Conservation (phyloP, 139 green algal species). For the Zygnema cylindricum region DNA sequence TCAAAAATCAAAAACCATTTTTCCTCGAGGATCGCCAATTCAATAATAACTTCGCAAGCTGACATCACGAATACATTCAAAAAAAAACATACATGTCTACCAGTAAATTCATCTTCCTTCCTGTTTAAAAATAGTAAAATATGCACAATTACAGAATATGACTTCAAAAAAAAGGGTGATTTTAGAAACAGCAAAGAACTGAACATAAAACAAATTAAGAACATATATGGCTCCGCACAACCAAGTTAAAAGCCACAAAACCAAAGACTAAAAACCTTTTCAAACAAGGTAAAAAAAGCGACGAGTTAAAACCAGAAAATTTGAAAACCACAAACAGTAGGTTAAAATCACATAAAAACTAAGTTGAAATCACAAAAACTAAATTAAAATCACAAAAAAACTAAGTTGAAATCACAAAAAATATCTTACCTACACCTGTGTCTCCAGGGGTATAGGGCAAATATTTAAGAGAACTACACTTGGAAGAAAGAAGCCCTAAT, state of each 20-base stretch:
- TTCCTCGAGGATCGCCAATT: neutral
- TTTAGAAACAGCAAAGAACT: too few species aligned
- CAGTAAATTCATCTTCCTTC: too few species aligned
- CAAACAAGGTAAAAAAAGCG: neutral
- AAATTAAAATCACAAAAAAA: neutral
- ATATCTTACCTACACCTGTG: neutral
- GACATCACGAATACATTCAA: neutral
- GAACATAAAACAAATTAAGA: too few species aligned
- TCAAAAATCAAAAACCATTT: neutral
- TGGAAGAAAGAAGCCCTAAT: neutral
- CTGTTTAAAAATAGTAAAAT: too few species aligned
- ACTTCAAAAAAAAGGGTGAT: too few species aligned
- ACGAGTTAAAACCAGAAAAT: neutral
- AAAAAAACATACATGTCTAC: neutral
- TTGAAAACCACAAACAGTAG: neutral
- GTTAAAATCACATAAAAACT: neutral
- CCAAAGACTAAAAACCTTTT: too few species aligned
- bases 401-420: neutral
- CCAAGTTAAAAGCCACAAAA: too few species aligned
- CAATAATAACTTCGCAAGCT: neutral
- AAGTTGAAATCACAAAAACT: neutral
- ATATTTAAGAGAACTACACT: neutral
- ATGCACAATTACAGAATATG: too few species aligned
- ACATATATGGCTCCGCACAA: too few species aligned
- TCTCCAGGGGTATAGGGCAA: neutral